phyloP scores from a whole-genome alignment of 306 rosid genomes.

The Quercus glauca region DNA sequence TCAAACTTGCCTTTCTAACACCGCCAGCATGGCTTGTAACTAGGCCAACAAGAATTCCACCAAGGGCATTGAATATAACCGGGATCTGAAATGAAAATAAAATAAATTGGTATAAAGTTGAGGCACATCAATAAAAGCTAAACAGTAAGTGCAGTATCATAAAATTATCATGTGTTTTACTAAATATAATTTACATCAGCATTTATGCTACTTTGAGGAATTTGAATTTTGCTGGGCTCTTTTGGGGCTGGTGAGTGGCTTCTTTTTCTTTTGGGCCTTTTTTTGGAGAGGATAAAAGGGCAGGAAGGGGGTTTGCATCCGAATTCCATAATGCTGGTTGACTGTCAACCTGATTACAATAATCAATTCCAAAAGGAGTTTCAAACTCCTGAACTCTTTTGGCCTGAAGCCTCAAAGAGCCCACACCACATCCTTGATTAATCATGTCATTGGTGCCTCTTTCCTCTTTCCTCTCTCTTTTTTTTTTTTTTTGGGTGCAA shows the following conservation, averaged over 20 bases:
- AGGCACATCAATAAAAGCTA: slow-evolving; percentile 8
- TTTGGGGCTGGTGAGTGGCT: background rate
- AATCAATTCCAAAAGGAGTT: background rate
- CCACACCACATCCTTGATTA: background rate
- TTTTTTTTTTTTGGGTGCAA: too few relatives aligned
- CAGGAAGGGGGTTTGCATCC: background rate
- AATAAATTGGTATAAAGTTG: slow-evolving; percentile 9
- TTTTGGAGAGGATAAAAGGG: background rate
- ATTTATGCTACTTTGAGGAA: background rate
- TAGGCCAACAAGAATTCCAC: slow-evolving; percentile 96
- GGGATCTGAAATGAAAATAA: slow-evolving; percentile 64
- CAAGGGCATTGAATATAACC: slow-evolving; percentile 74
- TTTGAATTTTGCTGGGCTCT: background rate
- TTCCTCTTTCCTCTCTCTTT: background rate
- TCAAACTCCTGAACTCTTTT: background rate
- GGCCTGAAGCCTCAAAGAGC: background rate
- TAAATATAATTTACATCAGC: background rate
- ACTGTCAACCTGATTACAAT: background rate
- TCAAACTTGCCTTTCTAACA: slow-evolving; percentile 81
- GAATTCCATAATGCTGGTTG: background rate
- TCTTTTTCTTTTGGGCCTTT: background rate
- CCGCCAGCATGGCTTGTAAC: slow-evolving; percentile 92
- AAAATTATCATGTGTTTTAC: background rate
- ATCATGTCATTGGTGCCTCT: background rate
- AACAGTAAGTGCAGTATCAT: background rate